Evolutionary conservation across 345 rosid genomes (phyloP), one percentile per base, ranked within the genome.

Genomic region (Noccaea bulbosa): DNA sequence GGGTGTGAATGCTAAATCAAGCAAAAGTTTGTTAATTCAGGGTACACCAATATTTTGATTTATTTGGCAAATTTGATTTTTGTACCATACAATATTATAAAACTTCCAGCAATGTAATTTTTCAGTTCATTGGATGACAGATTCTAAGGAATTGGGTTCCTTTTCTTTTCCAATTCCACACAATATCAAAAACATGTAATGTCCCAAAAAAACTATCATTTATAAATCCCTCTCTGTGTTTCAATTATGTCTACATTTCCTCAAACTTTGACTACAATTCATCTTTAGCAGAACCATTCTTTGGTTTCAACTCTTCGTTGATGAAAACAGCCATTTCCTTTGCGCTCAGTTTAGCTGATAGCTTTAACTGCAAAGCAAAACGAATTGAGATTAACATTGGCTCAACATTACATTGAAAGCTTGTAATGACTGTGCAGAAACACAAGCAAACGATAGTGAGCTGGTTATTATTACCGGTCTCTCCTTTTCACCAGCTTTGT

Each of bases 1-100:
- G 93, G 93, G 2, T 90, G 97, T 49, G 92, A 88, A 72, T 88
- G 94, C 62, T 88, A 78, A 78, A 75, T 22, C 38, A 51, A 57
- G 54, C 37, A 9, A 5, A 56, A 33, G 12, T 11, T 59, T 65
- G 38, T 70, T 54, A 44, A 20, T 20, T 20, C 64, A 61, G 48
- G 9, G 5, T 38, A 27, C 30, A 65, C 37, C 7, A 3, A 16
- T 48, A n/a, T 39, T 11, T 38, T 54, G 27, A 14, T 62, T 43
- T 63, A 7, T 44, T 70, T 72, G 16, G 50, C 57, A 37, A 37
- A 46, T 37, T 72, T 72, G 32, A 46, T 37, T 54, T 54, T 54
- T 72, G 70, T 72, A 72, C 33, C 44, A 40, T 57, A 65, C 5
- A 32, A 5, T 47, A 65, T 47, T 39, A 39, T 39, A 39, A 39